These are phyloP conservation scores for Solanum tarijense DNA, from an alignment of 257 asterid genomes.

Conservation along the genomic window DNA sequence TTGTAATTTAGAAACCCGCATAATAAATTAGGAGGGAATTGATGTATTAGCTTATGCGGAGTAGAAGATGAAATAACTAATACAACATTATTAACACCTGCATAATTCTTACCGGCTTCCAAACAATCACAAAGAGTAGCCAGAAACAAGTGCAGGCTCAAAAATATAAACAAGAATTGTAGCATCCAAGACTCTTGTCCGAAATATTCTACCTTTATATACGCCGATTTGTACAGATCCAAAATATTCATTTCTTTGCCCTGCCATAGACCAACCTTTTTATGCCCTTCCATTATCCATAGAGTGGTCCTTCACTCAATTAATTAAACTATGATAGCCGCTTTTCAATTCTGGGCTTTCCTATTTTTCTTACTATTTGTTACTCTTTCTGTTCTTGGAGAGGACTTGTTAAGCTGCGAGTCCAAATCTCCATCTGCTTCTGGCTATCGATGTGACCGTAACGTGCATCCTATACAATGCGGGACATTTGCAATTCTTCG, in stretches of 20 bases:
- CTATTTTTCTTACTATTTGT: conserved; percentile 2
- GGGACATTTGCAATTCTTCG: conserved; percentile 35
- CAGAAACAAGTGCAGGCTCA: background rate
- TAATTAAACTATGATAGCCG: conserved; percentile 1
- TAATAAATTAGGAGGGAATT: no score
- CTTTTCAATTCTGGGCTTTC: conserved; percentile 11
- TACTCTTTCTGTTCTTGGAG: conserved; percentile 16
- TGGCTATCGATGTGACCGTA: conserved; percentile 14
- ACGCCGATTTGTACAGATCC: conserved; percentile 29
- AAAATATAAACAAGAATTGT: conserved; percentile 12
- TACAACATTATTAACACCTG: background rate
- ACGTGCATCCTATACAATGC: conserved; percentile 13
- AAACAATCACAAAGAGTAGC: background rate
- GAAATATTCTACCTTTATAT: conserved; percentile 18
- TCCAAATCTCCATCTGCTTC: conserved; percentile 15
- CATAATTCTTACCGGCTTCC: background rate
- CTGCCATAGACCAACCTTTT: conserved; percentile 5
- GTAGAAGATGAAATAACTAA: background rate
- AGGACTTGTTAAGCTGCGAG: conserved; percentile 24
- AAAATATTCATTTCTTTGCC: conserved; percentile 15
- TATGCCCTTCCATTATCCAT: background rate
- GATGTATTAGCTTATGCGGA: background rate
- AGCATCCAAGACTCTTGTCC: conserved; percentile 45
- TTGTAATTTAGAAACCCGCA: no score
- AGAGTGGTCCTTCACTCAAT: background rate